Percentiles rank a stretch among this genome's conserved stretches.
phyloP scores from a whole-genome alignment of 2,329 filamentous ascomycete genomes.

The Nannizziopsis arthrosporioides region DNA sequence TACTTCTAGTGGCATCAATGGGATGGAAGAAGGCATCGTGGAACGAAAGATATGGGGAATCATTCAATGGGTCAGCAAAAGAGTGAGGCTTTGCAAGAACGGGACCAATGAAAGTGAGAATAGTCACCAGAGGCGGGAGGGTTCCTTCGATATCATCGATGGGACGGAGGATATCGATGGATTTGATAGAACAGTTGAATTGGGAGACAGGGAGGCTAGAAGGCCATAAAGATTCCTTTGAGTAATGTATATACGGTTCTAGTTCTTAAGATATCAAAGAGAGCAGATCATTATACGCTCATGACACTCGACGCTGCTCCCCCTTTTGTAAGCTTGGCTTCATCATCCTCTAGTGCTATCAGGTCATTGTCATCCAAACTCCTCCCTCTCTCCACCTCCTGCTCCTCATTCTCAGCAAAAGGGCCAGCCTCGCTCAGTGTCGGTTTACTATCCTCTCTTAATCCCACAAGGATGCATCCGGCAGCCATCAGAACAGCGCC shows the following conservation, averaged over 20 bases:
- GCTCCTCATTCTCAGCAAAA: not conserved
- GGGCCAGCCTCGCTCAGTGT: constrained; percentile 7
- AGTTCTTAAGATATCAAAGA: no score
- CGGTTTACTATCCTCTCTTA: constrained; percentile 35
- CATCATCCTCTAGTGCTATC: constrained; percentile 6
- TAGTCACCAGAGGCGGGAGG: constrained; percentile 5
- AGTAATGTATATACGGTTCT: no score
- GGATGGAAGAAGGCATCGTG: constrained; percentile 17
- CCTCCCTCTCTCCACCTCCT: not conserved
- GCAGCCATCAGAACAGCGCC: constrained; percentile 49
- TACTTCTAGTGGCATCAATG: constrained; percentile 13
- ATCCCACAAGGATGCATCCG: constrained; percentile 52
- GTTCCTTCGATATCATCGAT: constrained; percentile 37
- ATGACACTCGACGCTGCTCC: not conserved
- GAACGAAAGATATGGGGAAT: constrained; percentile 31
- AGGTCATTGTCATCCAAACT: constrained; percentile 10
- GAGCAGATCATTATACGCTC: no score
- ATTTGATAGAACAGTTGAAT: constrained; percentile 37
- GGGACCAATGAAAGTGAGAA: not conserved
- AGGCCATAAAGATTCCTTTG: not conserved
- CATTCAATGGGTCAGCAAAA: constrained; percentile 24
- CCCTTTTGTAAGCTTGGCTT: not conserved
- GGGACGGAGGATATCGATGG: constrained; percentile 42
- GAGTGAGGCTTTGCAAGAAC: constrained; percentile 15
- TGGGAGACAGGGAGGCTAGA: constrained; percentile 29